These are phyloP conservation scores for Paramecium caudatum DNA, from an alignment of 73 alveolate genomes.

Conservation along the genomic window DNA sequence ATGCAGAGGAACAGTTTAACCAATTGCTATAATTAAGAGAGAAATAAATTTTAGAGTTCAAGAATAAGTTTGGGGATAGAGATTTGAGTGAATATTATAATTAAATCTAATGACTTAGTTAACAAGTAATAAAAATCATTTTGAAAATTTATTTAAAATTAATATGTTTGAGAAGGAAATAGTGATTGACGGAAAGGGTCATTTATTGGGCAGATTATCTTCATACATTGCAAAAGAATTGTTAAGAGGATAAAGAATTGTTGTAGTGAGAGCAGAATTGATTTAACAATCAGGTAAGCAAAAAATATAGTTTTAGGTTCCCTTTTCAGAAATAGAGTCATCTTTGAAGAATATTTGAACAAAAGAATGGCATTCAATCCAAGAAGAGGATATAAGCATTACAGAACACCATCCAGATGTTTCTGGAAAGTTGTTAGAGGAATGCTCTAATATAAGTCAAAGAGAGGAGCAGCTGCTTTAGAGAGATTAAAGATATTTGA, in stretches of 20 bases:
- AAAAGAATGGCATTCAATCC: constrained; percentile 98
- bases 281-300: constrained; percentile 84
- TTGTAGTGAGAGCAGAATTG: constrained; percentile 94
- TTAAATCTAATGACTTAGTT: neutral
- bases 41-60: neutral
- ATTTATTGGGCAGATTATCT: constrained; percentile 99
- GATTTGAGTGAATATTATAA: neutral
- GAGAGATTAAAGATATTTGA: constrained; percentile 95
- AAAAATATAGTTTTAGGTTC: constrained; percentile 54
- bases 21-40: constrained; percentile 15
- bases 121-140: constrained; percentile 39
- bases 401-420: constrained; percentile 96
- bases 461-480: constrained; percentile 97
- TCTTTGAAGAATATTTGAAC: constrained; percentile 90
- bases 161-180: constrained; percentile 96
- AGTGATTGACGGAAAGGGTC: constrained; percentile 99
- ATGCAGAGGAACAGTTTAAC: constrained; percentile 47
- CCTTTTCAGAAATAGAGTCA: constrained; percentile 76
- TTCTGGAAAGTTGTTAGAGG: constrained; percentile 97
- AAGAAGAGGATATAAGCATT: constrained; percentile 96
- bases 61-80: neutral
- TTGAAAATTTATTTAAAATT: constrained; percentile 48
- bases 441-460: constrained; percentile 96
- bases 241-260: constrained; percentile 94
- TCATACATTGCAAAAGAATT: constrained; percentile 97